phyloP scores from a whole-genome alignment of 2,329 filamentous ascomycete species.

The Tolypocladium sp. region DNA sequence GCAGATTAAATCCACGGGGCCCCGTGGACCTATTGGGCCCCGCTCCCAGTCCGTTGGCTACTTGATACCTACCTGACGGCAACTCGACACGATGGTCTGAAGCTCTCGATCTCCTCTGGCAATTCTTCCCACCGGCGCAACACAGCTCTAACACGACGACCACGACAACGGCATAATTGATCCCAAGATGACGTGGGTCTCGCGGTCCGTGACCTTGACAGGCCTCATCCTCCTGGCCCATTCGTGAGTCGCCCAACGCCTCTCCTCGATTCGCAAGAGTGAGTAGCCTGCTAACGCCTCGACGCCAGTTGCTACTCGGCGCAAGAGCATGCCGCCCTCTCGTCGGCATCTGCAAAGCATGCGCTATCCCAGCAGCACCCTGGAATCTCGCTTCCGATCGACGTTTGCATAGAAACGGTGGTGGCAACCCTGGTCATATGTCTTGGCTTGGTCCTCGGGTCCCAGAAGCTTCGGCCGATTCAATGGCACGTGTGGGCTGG shows the following conservation, averaged over 20 bases:
- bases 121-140: neutral
- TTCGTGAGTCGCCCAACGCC: conserved; percentile 52
- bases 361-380: conserved; percentile 31
- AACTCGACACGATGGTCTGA: neutral
- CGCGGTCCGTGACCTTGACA: conserved; percentile 60
- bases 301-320: conserved; percentile 83
- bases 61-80: neutral
- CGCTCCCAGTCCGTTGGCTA: too few species aligned
- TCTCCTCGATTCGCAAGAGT: neutral
- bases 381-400: conserved; percentile 56
- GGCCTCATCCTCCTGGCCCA: conserved; percentile 76
- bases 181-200: conserved; percentile 58
- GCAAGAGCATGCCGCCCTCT: conserved; percentile 77
- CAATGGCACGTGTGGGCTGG: conserved; percentile 75
- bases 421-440: conserved; percentile 73
- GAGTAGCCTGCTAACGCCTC: conserved; percentile 8
- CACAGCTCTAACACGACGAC: neutral
- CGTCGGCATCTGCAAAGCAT: conserved; percentile 42
- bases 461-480: conserved; percentile 74
- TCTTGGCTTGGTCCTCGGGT: conserved; percentile 69
- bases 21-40: too few species aligned
- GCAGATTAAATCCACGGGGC: too few species aligned
- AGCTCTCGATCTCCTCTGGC: neutral
- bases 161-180: neutral
- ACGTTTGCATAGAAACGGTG: conserved; percentile 83